Percentiles rank a stretch among this genome's conserved stretches.
These are phyloP conservation scores for Chalciporus piperatoides DNA, from an alignment of 1,284 basidiomycete species.

Conservation along the genomic window DNA sequence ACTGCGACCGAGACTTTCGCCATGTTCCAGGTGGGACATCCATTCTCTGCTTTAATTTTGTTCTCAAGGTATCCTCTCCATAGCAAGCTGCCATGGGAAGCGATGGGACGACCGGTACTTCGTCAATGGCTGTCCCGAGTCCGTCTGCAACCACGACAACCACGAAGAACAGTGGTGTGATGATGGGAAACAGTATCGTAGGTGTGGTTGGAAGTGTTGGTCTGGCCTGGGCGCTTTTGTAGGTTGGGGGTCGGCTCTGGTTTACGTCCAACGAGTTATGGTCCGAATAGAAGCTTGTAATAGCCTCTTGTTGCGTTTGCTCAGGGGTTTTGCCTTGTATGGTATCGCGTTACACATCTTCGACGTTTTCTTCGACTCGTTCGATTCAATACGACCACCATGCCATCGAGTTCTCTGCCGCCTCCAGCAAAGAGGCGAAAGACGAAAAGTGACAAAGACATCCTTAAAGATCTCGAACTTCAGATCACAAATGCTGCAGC, in stretches of 20 bases:
- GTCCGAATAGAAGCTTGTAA: neutral
- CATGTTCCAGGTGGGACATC: constrained; percentile 40
- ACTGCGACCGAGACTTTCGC: constrained; percentile 41
- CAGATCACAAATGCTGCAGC: constrained; percentile 47
- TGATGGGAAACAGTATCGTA: neutral
- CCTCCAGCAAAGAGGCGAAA: constrained; percentile 57
- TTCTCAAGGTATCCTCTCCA: neutral
- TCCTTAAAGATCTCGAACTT: constrained; percentile 50
- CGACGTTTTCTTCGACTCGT: neutral
- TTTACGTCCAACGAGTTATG: neutral
- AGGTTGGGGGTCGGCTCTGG: neutral
- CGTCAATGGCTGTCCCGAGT: neutral
- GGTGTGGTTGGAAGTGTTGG: neutral
- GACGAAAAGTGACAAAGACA: constrained; percentile 30
- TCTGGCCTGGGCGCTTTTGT: neutral
- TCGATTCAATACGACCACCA: constrained; percentile 3
- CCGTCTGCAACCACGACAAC: neutral
- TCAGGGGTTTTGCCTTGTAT: constrained; percentile 12
- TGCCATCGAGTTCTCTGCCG: constrained; percentile 48
- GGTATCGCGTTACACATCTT: neutral
- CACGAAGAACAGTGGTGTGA: neutral
- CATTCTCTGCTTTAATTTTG: neutral
- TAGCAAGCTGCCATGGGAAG: neutral
- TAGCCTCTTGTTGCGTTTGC: neutral
- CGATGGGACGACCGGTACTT: neutral